Evolutionary conservation across 1,284 basidiomycete species (phyloP), one percentile per base, ranked within the genome.

Genomic region (Stygiomarasmius scandens): DNA sequence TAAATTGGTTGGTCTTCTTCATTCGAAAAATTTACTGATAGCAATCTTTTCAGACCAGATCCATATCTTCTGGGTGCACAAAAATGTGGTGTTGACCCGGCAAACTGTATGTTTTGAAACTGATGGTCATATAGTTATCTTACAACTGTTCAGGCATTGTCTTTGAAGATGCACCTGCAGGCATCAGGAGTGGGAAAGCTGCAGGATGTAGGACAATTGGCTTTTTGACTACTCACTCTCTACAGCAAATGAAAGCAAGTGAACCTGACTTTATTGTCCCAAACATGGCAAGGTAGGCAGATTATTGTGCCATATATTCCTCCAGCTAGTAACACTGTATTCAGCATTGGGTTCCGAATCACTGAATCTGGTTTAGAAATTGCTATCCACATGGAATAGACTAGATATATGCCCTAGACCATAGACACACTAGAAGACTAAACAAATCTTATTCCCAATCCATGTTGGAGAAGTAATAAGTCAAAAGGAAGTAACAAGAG

Each of bases 131-230:
- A 32, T 32, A 6, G 29, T 12, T 12, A 6, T 5, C 29, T 12
- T n/a, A n/a, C n/a, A n/a, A n/a, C n/a, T n/a, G n/a, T n/a, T n/a
- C n/a, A 90, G 87, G 86, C 63, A 77, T 95, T 53, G 93, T 95
- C 10, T 81, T 95, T 43, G 93, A 95, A 70, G 94, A 96, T 74
- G 92, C 94, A 1, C 93, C 93, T 1, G 83, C 83, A 6, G 94
- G 93, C 14, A 78, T 95, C 57, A 77, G 74, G n/a, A n/a, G n/a
- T n/a, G n/a, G n/a, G n/a, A n/a, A 84, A 29, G 83, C 87, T 0
- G 90, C 92, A 10, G 93, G 93, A 12, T 86, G 88, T 67, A 89
- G 82, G 64, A 92, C 92, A 0, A 77, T 95, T 45, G 93, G 83
- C 1, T 74, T 95, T 29, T 78, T 93, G 56, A 96, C 94, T 0